These are phyloP conservation scores for Potentilla sterilis DNA, from an alignment of 306 rosid species.

Conservation along the genomic window DNA sequence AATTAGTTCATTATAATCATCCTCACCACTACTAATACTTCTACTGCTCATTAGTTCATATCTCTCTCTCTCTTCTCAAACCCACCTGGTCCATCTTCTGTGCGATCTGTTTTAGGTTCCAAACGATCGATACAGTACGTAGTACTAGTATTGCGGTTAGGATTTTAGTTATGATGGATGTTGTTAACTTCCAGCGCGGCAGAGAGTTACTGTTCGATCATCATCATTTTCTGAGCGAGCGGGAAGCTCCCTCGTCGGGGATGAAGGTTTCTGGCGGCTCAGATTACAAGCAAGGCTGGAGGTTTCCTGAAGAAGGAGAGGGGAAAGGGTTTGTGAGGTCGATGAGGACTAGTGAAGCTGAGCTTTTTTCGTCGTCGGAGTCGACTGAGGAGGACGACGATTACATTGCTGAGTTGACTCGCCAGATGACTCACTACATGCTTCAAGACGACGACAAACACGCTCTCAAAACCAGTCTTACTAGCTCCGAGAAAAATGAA, in stretches of 20 bases:
- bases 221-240: background rate
- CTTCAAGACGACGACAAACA: constrained; percentile 39
- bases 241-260: background rate
- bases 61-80: background rate
- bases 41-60: background rate
- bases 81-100: background rate
- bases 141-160: background rate
- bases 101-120: background rate
- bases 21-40: background rate
- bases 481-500: constrained; percentile 25
- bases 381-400: constrained; percentile 42
- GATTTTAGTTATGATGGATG: background rate
- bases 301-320: background rate
- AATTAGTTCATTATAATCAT: background rate
- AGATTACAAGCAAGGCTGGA: constrained; percentile 1
- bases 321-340: background rate
- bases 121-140: background rate
- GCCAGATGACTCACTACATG: constrained; percentile 52
- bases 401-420: constrained; percentile 52
- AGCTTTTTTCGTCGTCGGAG: constrained; percentile 23
- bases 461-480: background rate
- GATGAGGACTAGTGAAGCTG: background rate
- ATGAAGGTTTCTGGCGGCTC: background rate
- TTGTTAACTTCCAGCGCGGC: background rate
- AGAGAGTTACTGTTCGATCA: background rate